Base-by-base conservation (phyloP, 2,329 filamentous ascomycete species). In the Pseudodiploospora longispora region DNA sequence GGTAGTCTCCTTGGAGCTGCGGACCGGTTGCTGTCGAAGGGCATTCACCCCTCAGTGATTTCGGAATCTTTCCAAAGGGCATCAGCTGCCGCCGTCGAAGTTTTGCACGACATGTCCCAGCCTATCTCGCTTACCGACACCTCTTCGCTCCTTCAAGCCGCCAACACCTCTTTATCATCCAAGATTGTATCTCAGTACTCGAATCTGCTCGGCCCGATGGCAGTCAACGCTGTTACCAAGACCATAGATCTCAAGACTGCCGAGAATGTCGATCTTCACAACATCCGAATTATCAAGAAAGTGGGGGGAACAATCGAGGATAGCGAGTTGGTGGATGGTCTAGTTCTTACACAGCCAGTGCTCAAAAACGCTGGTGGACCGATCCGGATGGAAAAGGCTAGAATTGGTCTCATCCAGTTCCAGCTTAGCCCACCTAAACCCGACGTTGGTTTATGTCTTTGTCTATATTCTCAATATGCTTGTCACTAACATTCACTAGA, bases 141-240 rank as follows among this genome's bases (percentile, higher is more conserved):
- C 47, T 75, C 87, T 37, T 89, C 89, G 35, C 84, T 98, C 50
- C 82, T 97, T 53, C 94, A 97, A 75, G 93, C 93, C 50, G 93
- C 93, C 54, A 95, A 93, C 55, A 98, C 93, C 41, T 95, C 93
- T 33, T 81, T 98, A 44, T 96, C 90, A 41, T 97, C 93, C 58
- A 98, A 98, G 74, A 97, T 98, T 59, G 93, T 98, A 50, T 93
- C 91, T 47, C 91, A 97, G 69, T 90, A 98, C 69, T 93, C 93
- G 31, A 93, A 90, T 64, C 78, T 91, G 35, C 80, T 98, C 19
- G 91, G 88, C n/a, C 88, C 89, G 46, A 98, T 98, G 87, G 93
- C 93, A 36, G 93, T 98, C 46, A 94, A 97, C 65, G 87, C 93
- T 27, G 91, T 98, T 42, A 82, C 91, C 50, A 94, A 94, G 72